A percentile compares a stretch with the other conserved stretches of the same genome.
These are phyloP conservation scores for Eimeria maxima DNA, from an alignment of 169 alveolate species.

Conservation along the genomic window DNA sequence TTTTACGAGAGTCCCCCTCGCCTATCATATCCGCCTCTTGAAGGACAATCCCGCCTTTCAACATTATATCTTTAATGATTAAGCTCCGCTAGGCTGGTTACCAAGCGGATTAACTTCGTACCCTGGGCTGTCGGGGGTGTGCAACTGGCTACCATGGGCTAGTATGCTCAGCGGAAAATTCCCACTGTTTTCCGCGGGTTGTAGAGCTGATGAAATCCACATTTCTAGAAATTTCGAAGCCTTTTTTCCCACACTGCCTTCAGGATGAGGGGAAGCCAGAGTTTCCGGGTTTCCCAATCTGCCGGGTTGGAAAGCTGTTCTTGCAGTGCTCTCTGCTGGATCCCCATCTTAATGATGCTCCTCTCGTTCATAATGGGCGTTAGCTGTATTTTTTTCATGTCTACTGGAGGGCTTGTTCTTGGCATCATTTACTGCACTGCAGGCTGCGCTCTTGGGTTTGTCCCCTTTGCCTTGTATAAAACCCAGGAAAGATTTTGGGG, in stretches of 20 bases:
- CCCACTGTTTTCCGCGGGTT: background rate
- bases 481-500: conserved; percentile 28
- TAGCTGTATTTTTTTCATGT: conserved; percentile 25
- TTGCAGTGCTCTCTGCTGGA: conserved; percentile 11
- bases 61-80: background rate
- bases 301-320: background rate
- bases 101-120: background rate
- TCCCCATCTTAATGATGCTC: conserved; percentile 11
- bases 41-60: background rate
- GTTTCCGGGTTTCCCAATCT: background rate
- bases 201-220: background rate
- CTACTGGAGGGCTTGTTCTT: conserved; percentile 21
- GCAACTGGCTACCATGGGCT: background rate
- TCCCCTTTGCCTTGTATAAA: conserved; percentile 1
- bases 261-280: conserved; percentile 27
- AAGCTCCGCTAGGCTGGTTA: background rate
- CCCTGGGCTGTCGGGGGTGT: background rate
- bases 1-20: background rate
- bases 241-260: background rate
- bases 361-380: conserved; percentile 6
- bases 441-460: conserved; percentile 45
- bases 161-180: background rate
- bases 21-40: background rate
- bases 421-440: conserved; percentile 27
- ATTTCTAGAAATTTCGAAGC: background rate